Base-by-base conservation (phyloP, 108 stramenopile genomes). In the Schizochytrium sp. region DNA sequence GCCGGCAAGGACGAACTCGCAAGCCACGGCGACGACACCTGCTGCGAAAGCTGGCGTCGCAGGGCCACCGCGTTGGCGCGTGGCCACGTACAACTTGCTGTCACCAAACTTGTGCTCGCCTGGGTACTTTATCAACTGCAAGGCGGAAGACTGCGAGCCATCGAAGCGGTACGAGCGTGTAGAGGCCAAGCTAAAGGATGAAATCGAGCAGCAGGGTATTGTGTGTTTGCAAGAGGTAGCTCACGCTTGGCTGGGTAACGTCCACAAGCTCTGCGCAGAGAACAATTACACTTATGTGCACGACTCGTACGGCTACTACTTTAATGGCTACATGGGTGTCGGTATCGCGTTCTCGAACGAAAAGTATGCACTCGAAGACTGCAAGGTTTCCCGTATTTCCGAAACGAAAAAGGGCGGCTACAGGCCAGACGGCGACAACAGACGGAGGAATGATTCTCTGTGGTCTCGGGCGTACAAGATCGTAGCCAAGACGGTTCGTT, bases 241-340 rank as follows among this genome's bases (percentile, higher is more conserved):
- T 19, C 44, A 55, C 5, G 25, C 23, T 57, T 94, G 93, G 93
- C 58, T 58, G 21, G 92, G 93, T 48, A 48, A 90, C 25, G 55
- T 93, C 48, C 98, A 98, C 89, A 89, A 95, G 5, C 96, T 95
- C 72, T 97, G 97, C 87, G 94, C 96, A 34, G 90, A 94, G 43
- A 45, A 88, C n/a, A 94, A 95, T 14, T 99, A 98, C 92, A 91
- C 96, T 58, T 89, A 98, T 55, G 94, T 98, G 4, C 97, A 96
- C 5, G 96, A 95, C 28, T 69, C 95, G 45, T 99, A 99, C 90
- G 98, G 98, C 4, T 94, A 91, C 87, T 90, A 69, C 72, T 97
- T 98, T 92, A 99, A 97, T 94, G 96, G 96, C 29, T 97, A 96
- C 93, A 97, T 97, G 96, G 96, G 96, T 12, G 93, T 96, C 19